Evolutionary conservation across 1,139 yeast genomes (phyloP).

Genomic region (Taphrina communis): DNA sequence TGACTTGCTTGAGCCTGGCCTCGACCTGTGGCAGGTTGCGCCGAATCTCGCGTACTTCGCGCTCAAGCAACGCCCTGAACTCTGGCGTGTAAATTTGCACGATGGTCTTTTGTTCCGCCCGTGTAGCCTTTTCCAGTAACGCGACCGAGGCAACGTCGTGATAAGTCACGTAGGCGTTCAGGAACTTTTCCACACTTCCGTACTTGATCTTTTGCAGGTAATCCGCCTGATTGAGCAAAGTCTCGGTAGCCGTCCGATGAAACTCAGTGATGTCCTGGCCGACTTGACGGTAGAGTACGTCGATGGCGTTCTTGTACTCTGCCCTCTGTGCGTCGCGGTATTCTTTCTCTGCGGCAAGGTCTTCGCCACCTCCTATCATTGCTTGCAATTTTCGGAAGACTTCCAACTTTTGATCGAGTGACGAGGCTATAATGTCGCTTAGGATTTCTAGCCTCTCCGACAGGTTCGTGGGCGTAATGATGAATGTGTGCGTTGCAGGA

Average conservation of each 20-base stretch:
- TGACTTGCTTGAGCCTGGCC: constrained; percentile 1
- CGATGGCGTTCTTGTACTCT: constrained; percentile 3
- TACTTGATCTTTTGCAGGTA: constrained; percentile 19
- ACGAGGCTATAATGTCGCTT: constrained; percentile 19
- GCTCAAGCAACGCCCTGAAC: constrained; percentile 2
- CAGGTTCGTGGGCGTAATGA: constrained; percentile 1
- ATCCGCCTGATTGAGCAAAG: constrained; percentile 7
- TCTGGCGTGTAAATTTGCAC: constrained; percentile 15
- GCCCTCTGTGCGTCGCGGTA: constrained; percentile 13
- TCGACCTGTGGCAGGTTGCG: constrained; percentile 4
- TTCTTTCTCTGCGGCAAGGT: neutral
- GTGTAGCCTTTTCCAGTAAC: neutral
- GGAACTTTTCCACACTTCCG: constrained; percentile 22
- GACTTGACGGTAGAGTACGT: constrained; percentile 2
- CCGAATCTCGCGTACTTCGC: constrained; percentile 1
- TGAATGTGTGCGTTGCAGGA: constrained; percentile 19
- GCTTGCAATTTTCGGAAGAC: constrained; percentile 1
- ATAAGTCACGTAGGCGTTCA: constrained; percentile 6
- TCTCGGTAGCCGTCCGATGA: neutral
- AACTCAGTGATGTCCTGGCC: neutral
- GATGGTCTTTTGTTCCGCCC: neutral
- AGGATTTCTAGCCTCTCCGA: constrained; percentile 9
- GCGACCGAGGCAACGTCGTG: constrained; percentile 23
- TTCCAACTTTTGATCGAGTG: constrained; percentile 10
- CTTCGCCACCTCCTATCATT: neutral